phyloP scores from a whole-genome alignment of 306 rosid species.

The Gynostemma pentaphyllum region DNA sequence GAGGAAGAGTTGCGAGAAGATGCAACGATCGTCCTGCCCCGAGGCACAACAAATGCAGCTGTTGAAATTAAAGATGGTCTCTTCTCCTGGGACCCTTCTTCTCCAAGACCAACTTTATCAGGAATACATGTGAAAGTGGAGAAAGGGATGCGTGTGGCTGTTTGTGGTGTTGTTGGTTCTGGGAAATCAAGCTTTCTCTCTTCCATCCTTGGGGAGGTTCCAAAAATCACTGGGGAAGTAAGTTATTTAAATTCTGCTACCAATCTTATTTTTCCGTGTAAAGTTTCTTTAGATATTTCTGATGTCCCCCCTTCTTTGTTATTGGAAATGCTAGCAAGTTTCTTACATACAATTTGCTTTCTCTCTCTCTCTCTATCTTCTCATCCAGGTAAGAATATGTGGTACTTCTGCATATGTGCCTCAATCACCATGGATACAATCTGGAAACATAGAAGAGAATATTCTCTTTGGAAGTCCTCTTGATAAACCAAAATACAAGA shows the following conservation, averaged over 20 bases:
- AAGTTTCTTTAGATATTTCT: not conserved
- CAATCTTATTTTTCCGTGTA: not conserved
- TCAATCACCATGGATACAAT: slow-evolving; percentile 92
- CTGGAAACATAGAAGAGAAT: slow-evolving; percentile 91
- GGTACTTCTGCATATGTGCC: slow-evolving; percentile 84
- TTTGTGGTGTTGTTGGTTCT: slow-evolving; percentile 92
- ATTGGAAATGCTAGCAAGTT: slow-evolving; percentile 2
- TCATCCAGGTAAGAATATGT: slow-evolving; percentile 74
- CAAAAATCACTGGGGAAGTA: slow-evolving; percentile 87
- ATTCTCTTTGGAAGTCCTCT: slow-evolving; percentile 74
- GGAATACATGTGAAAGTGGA: slow-evolving; percentile 69
- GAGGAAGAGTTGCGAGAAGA: slow-evolving; percentile 94
- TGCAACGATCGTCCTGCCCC: slow-evolving; percentile 71
- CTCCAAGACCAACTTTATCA: slow-evolving; percentile 64
- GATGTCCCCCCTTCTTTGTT: slow-evolving; percentile 13
- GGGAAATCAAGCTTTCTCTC: slow-evolving; percentile 97
- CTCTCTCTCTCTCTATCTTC: no score
- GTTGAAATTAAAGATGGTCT: slow-evolving; percentile 66
- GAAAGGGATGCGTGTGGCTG: slow-evolving; percentile 87
- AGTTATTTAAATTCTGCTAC: slow-evolving; percentile 24
- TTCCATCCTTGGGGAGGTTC: slow-evolving; percentile 94
- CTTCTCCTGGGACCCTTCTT: slow-evolving; percentile 76
- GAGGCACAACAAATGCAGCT: slow-evolving; percentile 56
- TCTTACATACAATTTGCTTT: slow-evolving; percentile 7
- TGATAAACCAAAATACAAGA: slow-evolving; percentile 95